phyloP scores from a whole-genome alignment of 768 basidiomycete genomes.

The Suillus discolor region DNA sequence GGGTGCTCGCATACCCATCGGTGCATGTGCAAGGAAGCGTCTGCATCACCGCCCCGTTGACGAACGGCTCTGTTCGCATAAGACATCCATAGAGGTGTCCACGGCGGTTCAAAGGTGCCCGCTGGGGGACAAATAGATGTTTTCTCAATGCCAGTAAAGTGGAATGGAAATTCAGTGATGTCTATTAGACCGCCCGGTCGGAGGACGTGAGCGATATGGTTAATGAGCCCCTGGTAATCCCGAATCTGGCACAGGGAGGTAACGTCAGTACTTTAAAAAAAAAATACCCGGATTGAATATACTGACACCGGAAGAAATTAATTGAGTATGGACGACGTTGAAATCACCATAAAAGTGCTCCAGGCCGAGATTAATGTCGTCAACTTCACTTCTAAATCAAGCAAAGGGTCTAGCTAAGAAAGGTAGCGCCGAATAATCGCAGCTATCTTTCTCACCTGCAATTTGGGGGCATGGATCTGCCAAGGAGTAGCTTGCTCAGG shows the following conservation, averaged over 20 bases:
- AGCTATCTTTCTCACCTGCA: conserved; percentile 50
- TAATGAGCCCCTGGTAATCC: conserved; percentile 63
- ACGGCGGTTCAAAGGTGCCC: conserved; percentile 50
- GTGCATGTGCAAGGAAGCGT: conserved; percentile 59
- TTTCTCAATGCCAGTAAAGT: conserved; percentile 56
- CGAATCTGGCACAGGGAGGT: conserved; percentile 52
- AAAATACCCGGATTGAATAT: not conserved
- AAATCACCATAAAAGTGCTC: conserved; percentile 83
- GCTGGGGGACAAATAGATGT: conserved; percentile 45
- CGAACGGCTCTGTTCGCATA: conserved; percentile 54
- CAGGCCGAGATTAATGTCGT: conserved; percentile 82
- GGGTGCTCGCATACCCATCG: conserved; percentile 58
- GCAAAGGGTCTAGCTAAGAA: conserved; percentile 10
- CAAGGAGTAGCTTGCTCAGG: conserved; percentile 16
- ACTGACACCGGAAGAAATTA: conserved; percentile 74
- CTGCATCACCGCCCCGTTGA: conserved; percentile 59
- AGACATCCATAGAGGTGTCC: conserved; percentile 65
- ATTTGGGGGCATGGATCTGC: conserved; percentile 68
- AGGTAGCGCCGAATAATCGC: conserved; percentile 6
- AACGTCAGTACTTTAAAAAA: conserved; percentile 14
- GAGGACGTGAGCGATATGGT: conserved; percentile 67
- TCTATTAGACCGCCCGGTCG: conserved; percentile 72
- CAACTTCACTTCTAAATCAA: conserved; percentile 69
- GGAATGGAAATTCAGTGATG: conserved; percentile 70
- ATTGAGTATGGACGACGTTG: conserved; percentile 72